Evolutionary conservation across 345 rosid genomes (phyloP).

Genomic region (Populus tremula): DNA sequence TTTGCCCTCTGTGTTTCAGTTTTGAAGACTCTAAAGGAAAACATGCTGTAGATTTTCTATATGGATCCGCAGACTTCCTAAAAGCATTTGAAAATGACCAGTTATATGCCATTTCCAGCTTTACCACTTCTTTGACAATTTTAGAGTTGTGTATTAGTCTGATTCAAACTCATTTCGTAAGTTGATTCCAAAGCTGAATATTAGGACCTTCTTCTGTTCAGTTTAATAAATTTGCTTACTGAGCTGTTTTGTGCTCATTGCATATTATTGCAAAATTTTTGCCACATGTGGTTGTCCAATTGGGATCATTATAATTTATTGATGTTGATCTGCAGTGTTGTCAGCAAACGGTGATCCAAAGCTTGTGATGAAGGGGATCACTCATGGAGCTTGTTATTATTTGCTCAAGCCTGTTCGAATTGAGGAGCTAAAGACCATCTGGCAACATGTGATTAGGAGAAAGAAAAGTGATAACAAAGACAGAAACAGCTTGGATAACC

Average conservation of each 20-base stretch:
- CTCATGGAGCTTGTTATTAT: slow-evolving; percentile 40
- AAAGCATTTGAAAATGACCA: not conserved
- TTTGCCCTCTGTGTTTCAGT: not conserved
- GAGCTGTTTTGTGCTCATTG: not conserved
- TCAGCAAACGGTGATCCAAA: slow-evolving; percentile 37
- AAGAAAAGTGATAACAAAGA: slow-evolving; percentile 28
- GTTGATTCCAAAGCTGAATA: slow-evolving; percentile 3
- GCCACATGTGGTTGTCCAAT: not conserved
- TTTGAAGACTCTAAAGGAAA: not conserved
- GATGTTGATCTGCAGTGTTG: slow-evolving; percentile 23
- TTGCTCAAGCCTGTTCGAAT: slow-evolving; percentile 36
- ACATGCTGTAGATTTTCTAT: not conserved
- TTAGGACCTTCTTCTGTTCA: not conserved
- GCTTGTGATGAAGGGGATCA: slow-evolving; percentile 40
- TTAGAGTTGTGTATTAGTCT: not conserved
- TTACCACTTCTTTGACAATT: not conserved
- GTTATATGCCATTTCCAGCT: not conserved
- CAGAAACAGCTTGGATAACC: slow-evolving; percentile 12
- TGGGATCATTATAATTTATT: not conserved
- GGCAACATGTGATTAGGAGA: slow-evolving; percentile 37
- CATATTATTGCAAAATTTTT: not conserved
- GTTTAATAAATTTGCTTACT: not conserved
- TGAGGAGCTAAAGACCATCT: slow-evolving; percentile 34
- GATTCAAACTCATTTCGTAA: not conserved
- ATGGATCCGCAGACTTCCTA: not conserved